These are phyloP conservation scores for Alternaria longipes DNA, from an alignment of 2,329 filamentous ascomycete genomes.

Conservation along the genomic window DNA sequence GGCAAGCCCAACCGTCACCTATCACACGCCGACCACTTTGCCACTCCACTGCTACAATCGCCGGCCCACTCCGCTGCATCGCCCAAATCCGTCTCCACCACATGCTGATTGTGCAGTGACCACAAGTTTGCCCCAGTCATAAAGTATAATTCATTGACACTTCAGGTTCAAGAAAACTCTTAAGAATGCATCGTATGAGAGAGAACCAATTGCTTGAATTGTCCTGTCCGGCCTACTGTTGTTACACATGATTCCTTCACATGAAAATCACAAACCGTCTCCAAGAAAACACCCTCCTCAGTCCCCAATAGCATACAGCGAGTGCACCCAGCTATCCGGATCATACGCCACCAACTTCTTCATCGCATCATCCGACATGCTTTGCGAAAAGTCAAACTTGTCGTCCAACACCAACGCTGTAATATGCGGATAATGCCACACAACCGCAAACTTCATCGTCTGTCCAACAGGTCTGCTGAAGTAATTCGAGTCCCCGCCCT, in stretches of 20 bases:
- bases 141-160: not conserved
- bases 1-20: conserved; percentile 27
- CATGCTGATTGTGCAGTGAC: not conserved
- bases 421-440: conserved; percentile 46
- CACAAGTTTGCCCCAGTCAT: no score
- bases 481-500: conserved; percentile 75
- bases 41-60: not conserved
- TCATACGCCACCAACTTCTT: conserved; percentile 48
- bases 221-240: not conserved
- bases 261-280: not conserved
- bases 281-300: conserved; percentile 18
- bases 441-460: conserved; percentile 68
- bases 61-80: conserved; percentile 3
- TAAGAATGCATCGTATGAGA: accelerated
- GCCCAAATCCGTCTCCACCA: not conserved
- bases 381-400: conserved; percentile 49
- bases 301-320: conserved; percentile 50
- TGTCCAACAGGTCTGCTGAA: conserved; percentile 70
- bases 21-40: not conserved
- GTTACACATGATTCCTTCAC: not conserved
- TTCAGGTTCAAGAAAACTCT: not conserved
- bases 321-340: conserved; percentile 48
- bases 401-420: conserved; percentile 50
- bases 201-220: not conserved
- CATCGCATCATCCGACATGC: conserved; percentile 47